Percentiles rank a stretch among this genome's conserved stretches.
Evolutionary conservation across 1,284 basidiomycete species (phyloP).

Genomic region (Trichosporon asahii): DNA sequence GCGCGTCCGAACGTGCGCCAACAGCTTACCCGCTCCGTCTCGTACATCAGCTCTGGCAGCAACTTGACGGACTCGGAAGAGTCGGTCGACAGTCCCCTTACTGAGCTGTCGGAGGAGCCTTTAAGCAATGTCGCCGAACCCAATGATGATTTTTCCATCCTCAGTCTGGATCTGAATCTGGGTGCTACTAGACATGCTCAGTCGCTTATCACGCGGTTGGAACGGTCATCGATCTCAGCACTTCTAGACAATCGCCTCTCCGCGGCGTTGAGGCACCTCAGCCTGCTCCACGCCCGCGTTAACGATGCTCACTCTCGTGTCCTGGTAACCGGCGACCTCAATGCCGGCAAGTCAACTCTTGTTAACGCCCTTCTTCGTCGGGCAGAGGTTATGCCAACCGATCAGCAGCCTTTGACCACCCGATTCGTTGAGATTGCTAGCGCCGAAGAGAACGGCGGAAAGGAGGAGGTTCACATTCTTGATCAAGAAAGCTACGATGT

Average conservation of each 20-base stretch:
- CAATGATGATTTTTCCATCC: conserved; percentile 68
- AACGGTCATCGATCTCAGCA: conserved; percentile 87
- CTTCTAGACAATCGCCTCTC: conserved; percentile 82
- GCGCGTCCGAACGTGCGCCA: conserved; percentile 55
- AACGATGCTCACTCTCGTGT: conserved; percentile 93
- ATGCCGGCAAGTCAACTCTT: conserved; percentile 97
- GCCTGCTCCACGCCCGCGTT: conserved; percentile 79
- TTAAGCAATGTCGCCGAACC: conserved; percentile 55
- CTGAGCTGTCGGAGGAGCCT: background rate
- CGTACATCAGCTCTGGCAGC: conserved; percentile 18
- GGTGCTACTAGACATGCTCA: conserved; percentile 71
- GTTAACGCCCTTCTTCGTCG: conserved; percentile 89
- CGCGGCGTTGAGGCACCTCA: conserved; percentile 74
- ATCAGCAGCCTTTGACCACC: conserved; percentile 97
- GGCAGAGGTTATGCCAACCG: conserved; percentile 84
- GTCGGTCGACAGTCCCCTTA: background rate
- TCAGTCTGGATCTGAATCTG: conserved; percentile 88
- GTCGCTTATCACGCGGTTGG: conserved; percentile 82
- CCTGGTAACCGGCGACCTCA: conserved; percentile 97
- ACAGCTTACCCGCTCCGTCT: conserved; percentile 53
- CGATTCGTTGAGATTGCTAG: conserved; percentile 97
- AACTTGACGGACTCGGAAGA: background rate
- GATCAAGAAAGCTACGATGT: conserved; percentile 66
- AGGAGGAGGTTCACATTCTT: conserved; percentile 50
- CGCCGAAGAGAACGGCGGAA: conserved; percentile 69